Conservation (phyloP, 2,329 filamentous ascomycete genomes). For the Alternaria panax region DNA sequence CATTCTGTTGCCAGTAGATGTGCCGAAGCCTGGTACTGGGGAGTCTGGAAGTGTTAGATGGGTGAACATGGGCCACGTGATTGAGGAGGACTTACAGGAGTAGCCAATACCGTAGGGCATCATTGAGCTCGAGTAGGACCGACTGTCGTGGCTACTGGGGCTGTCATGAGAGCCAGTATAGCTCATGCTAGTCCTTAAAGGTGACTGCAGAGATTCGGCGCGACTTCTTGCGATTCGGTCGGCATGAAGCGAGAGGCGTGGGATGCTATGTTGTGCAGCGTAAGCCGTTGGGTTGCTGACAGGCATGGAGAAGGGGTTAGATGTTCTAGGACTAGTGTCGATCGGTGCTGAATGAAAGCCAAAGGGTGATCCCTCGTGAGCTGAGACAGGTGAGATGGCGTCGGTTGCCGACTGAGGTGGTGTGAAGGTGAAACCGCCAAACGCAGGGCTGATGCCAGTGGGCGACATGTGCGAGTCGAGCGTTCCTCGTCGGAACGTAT, state of each 20-base stretch:
- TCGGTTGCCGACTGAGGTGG: slow-evolving; percentile 61
- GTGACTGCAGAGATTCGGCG: slow-evolving; percentile 54
- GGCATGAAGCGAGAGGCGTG: slow-evolving; percentile 53
- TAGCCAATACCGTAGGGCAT: slow-evolving; percentile 52
- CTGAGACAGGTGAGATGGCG: slow-evolving; percentile 55
- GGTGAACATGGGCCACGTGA: neutral
- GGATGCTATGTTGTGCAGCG: slow-evolving; percentile 50
- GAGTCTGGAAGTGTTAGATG: slow-evolving; percentile 41
- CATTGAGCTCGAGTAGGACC: slow-evolving; percentile 44
- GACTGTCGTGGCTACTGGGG: slow-evolving; percentile 31
- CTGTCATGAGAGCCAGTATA: slow-evolving; percentile 47
- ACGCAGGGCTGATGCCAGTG: slow-evolving; percentile 71
- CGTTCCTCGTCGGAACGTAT: slow-evolving; percentile 69
- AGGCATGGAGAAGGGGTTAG: slow-evolving; percentile 51
- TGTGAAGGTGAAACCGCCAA: slow-evolving; percentile 71
- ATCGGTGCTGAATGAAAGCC: slow-evolving; percentile 48
- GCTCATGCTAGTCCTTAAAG: slow-evolving; percentile 57
- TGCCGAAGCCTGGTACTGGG: slow-evolving; percentile 51
- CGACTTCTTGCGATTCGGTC: slow-evolving; percentile 52
- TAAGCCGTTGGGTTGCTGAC: slow-evolving; percentile 43
- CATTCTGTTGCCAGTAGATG: slow-evolving; percentile 47
- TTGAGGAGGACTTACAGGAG: slow-evolving; percentile 37
- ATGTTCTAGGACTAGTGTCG: slow-evolving; percentile 47
- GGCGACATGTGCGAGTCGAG: slow-evolving; percentile 72
- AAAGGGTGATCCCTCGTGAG: slow-evolving; percentile 52